Percentiles rank a stretch among this genome's conserved stretches.
Evolutionary conservation across 495 filamentous ascomycete genomes (phyloP).

Genomic region (Aspergillus cristatus): DNA sequence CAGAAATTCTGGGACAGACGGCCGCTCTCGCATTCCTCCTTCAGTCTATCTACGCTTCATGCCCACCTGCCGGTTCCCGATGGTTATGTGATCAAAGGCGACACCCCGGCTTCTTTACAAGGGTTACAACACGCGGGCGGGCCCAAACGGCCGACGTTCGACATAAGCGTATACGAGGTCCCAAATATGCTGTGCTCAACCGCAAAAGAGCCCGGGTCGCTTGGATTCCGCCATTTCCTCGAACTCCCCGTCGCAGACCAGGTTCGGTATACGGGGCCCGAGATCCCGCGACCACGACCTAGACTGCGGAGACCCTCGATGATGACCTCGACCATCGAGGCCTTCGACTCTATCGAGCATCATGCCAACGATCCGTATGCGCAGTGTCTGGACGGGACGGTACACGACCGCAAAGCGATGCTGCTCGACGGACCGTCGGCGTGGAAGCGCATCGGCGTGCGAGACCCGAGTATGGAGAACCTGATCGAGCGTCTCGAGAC

Average conservation of each 20-base stretch:
- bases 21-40: conserved; percentile 36
- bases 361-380: conserved; percentile 23
- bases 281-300: conserved; percentile 15
- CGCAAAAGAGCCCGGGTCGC: conserved; percentile 58
- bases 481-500: conserved; percentile 35
- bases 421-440: conserved; percentile 24
- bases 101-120: conserved; percentile 17
- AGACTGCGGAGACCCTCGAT: conserved; percentile 24
- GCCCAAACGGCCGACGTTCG: conserved; percentile 44
- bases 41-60: conserved; percentile 37
- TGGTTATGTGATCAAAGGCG: conserved; percentile 26
- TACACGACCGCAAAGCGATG: conserved; percentile 27
- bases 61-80: conserved; percentile 35
- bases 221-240: conserved; percentile 66
- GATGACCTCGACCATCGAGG: conserved; percentile 22
- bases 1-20: conserved; percentile 53
- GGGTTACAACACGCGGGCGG: conserved; percentile 19
- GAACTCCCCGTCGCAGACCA: conserved; percentile 59
- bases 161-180: conserved; percentile 46
- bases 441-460: conserved; percentile 36
- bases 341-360: conserved; percentile 30
- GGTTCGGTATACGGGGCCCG: conserved; percentile 30
- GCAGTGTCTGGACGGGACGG: conserved; percentile 22
- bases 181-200: conserved; percentile 72
- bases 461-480: conserved; percentile 23